Base-by-base conservation (phyloP, 768 basidiomycete genomes). In the Leccinum broughii region DNA sequence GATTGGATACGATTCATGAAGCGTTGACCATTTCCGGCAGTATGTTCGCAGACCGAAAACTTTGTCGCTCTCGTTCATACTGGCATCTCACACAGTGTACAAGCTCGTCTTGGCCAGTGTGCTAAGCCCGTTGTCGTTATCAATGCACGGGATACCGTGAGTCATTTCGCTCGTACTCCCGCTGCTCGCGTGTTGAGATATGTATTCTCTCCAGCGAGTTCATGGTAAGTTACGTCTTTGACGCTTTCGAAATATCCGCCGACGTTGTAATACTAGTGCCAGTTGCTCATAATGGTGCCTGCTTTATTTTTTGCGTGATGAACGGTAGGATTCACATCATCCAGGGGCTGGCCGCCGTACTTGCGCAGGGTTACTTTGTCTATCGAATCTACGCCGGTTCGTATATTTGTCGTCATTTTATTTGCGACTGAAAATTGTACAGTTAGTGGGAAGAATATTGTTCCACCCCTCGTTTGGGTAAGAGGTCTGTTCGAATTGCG, bases 301-400 rank as follows among this genome's bases (percentile, higher is more conserved):
- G 14, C 48, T 8, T 57, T 8, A 9, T 14, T 0, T 10, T 56
- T 4, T 15, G 8, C 41, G 6, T 0, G 6, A 35, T 20, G 44
- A 49, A 37, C 24, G 11, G 34, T 15, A 1, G 17, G 32, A 1
- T 7, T 65, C 22, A 68, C 54, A 34, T 35, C 14, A 24, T 49
- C 6, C 15, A 66, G 65, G 24, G 6, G 2, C 5, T 61, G 20
- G 54, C 56, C 24, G 9, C 66, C 3, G 22, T 55, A 17, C 22
- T 15, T 20, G 48, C 59, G 0, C 65, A 67, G 35, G 62, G 59
- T 0, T 66, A 49, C 46, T 60, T 66, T 34, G 48, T 67, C 11
- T 26, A 64, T 32, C 62, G 65, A 51, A 49, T 66, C 48, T 66
- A 67, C 1, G 0, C 26, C 22, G 58, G 65, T 66, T 32, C 22